A percentile compares a stretch with the other conserved stretches of the same genome.
Evolutionary conservation across 2,329 filamentous ascomycete species (phyloP).

Genomic region (Dothistroma septosporum): DNA sequence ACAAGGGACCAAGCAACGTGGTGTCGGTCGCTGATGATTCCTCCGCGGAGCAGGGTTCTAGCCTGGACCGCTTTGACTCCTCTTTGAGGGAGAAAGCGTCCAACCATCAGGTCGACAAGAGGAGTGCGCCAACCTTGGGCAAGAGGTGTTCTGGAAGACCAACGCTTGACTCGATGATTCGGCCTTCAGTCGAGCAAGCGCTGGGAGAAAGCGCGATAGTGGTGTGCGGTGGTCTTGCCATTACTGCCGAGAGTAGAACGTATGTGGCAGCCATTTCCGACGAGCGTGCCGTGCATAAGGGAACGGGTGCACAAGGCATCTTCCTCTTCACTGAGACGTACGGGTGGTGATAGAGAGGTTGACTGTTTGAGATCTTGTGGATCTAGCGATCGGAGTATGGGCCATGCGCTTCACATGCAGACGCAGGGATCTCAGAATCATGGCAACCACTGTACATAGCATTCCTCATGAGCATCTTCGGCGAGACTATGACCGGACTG

Average conservation of each 20-base stretch:
- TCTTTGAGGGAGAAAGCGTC: neutral
- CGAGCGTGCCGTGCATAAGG: conserved; percentile 64
- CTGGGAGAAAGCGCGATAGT: conserved; percentile 60
- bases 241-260: conserved; percentile 54
- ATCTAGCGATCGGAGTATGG: neutral
- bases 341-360: conserved; percentile 36
- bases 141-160: conserved; percentile 49
- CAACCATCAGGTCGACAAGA: neutral
- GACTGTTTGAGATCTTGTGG: neutral
- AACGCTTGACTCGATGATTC: conserved; percentile 49
- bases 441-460: neutral
- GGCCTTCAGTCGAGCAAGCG: conserved; percentile 54
- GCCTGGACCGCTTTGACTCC: conserved; percentile 2
- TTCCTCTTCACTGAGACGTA: conserved; percentile 59
- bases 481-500: neutral
- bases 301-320: conserved; percentile 62
- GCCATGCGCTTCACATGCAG: neutral
- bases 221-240: conserved; percentile 56
- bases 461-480: neutral
- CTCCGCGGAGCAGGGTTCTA: conserved; percentile 2
- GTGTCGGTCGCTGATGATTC: conserved; percentile 27
- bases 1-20: neutral
- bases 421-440: neutral
- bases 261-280: conserved; percentile 56
- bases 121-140: conserved; percentile 24